Evolutionary conservation across 768 basidiomycete genomes (phyloP).

Genomic region (Tubosaeta sp.): DNA sequence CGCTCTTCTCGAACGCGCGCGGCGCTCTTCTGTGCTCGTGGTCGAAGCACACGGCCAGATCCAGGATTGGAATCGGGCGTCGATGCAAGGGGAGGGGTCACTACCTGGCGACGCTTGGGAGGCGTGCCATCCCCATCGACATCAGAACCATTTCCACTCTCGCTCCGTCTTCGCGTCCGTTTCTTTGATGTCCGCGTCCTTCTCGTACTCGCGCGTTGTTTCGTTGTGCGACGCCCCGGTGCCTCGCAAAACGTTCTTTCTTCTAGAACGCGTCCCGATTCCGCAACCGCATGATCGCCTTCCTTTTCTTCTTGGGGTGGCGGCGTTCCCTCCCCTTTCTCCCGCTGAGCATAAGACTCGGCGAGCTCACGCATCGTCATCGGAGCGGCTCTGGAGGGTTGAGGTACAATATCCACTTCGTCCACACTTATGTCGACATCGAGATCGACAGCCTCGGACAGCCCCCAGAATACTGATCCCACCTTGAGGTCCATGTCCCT

Average conservation of each 20-base stretch:
- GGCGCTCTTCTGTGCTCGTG: slow-evolving; percentile 51
- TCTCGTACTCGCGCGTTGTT: slow-evolving; percentile 1
- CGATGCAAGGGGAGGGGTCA: slow-evolving; percentile 1
- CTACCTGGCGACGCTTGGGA: slow-evolving; percentile 32
- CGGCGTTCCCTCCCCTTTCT: slow-evolving; percentile 11
- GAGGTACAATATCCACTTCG: slow-evolving; percentile 13
- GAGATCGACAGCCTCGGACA: slow-evolving; percentile 7
- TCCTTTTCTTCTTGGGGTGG: slow-evolving; percentile 16
- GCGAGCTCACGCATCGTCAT: slow-evolving; percentile 68
- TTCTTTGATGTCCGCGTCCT: slow-evolving; percentile 21
- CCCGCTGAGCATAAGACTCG: slow-evolving; percentile 27
- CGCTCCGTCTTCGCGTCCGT: slow-evolving; percentile 23
- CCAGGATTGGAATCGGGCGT: slow-evolving; percentile 17
- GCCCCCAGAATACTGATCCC: slow-evolving; percentile 7
- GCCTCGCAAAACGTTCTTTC: slow-evolving; percentile 1
- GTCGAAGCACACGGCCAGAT: slow-evolving; percentile 52
- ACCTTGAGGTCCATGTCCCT: neutral
- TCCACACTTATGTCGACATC: slow-evolving; percentile 11
- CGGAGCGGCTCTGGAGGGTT: slow-evolving; percentile 29
- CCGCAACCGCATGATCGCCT: neutral
- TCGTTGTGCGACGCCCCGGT: slow-evolving; percentile 10
- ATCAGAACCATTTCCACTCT: slow-evolving; percentile 21
- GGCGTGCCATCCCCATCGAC: slow-evolving; percentile 19
- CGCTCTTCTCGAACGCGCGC: slow-evolving; percentile 46
- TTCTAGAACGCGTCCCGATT: slow-evolving; percentile 2